phyloP scores from a whole-genome alignment of 148 eudicot genomes.

The Suaeda aralocaspica region DNA sequence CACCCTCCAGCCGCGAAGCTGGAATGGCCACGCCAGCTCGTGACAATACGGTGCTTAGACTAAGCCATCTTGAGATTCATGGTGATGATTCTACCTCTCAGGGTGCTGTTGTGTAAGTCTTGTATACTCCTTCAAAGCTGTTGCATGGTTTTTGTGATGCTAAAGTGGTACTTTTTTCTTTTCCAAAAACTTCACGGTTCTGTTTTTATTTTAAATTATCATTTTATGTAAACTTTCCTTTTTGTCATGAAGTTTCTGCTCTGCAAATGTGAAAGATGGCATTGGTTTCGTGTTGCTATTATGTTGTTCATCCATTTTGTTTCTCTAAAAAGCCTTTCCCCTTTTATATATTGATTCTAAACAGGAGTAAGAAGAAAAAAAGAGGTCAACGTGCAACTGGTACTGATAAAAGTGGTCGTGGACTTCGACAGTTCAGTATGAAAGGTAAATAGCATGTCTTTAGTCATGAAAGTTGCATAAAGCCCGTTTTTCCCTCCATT shows the following conservation, averaged over 20 bases:
- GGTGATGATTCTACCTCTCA: conserved; percentile 69
- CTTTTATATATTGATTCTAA: conserved; percentile 2
- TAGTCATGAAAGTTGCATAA: conserved; percentile 3
- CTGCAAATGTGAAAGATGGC: not conserved
- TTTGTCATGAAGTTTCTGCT: not conserved
- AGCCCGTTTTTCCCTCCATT: not conserved
- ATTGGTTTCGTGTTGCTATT: not conserved
- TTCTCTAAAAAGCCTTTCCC: not conserved
- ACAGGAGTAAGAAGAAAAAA: conserved; percentile 77
- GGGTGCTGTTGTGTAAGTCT: conserved; percentile 59
- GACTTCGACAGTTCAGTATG: conserved; percentile 99
- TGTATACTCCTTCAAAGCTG: not conserved
- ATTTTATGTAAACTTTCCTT: not conserved
- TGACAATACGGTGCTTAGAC: conserved; percentile 53
- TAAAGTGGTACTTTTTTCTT: not conserved
- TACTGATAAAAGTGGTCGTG: conserved; percentile 92
- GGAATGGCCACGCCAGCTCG: conserved; percentile 65
- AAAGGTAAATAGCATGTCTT: conserved; percentile 55
- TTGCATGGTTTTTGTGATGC: not conserved
- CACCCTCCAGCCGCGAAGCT: conserved; percentile 71
- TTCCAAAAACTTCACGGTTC: not conserved
- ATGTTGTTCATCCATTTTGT: not conserved
- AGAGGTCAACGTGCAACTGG: conserved; percentile 84
- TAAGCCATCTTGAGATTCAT: conserved; percentile 73
- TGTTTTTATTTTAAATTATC: not conserved